Base-by-base conservation (phyloP, 345 rosid species). In the Bretschneidera sinensis region DNA sequence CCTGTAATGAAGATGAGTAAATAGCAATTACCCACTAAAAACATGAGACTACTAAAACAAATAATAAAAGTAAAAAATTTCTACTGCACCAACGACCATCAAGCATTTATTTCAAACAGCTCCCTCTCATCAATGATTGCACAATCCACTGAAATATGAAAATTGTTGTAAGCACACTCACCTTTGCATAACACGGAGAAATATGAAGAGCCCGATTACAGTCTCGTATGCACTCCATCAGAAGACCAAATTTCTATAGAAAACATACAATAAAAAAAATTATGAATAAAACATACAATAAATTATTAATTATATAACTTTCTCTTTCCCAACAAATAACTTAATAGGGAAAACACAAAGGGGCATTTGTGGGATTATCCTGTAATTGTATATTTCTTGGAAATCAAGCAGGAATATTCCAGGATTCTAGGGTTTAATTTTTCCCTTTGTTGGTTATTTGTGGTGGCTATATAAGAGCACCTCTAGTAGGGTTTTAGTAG, bases 181-280 rank as follows among this genome's bases (percentile, higher is more conserved):
- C 97, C 97, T 91, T 91, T 11, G 87, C 66, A 74, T 88, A 91
- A 49, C 31, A 62, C 60, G 88, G 83, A 67, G 79, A 85, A 61
- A 89, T 80, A 33, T 74, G 81, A 52, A 91, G 78, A 57, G 92
- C 95, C 22, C 96, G 84, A 55, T 78, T 80, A 66, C 95, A 88
- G 61, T 91, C 96, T 57, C 81, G 79, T 25, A 80, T 55, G 70
- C 90, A 74, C 81, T 91, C 95, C 65, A 53, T 43, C 17, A 71
- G 45, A 24, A 73, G 73, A 14, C 79, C 90, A 25, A 79, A 63
- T 75, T 78, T 85, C 90, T 88, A 65, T 25, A 18, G 24, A 24
- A 69, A 69, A 67, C 14, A 56, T 34, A 61, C 17, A 60, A 7
- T 57, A 34, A 31, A 51, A 52, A 19, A 23, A 50, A 60, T 31